Percentiles rank a stretch among this genome's conserved stretches.
Evolutionary conservation across 1,284 basidiomycete species (phyloP).

Genomic region (Cutaneotrichosporon dermatis): DNA sequence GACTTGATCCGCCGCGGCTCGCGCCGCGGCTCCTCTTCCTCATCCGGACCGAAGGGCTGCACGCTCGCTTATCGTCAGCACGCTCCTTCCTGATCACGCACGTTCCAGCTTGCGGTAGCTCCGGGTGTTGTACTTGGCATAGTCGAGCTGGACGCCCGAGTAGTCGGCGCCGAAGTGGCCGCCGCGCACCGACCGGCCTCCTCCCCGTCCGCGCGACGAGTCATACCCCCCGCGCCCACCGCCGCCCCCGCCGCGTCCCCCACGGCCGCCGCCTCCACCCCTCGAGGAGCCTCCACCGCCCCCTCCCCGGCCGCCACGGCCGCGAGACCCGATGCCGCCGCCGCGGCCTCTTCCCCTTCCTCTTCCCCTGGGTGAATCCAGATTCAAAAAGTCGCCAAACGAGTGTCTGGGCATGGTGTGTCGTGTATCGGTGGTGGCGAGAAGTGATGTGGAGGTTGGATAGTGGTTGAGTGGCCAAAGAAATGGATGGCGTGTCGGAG

Average conservation of each 20-base stretch:
- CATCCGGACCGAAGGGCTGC: conserved; percentile 25
- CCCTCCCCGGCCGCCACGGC: conserved; percentile 24
- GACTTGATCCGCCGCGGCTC: background rate
- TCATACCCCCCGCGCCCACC: conserved; percentile 10
- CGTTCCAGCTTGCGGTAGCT: conserved; percentile 39
- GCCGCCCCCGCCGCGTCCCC: conserved; percentile 8
- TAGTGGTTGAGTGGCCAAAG: background rate
- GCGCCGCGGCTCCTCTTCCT: background rate
- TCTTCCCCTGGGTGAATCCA: conserved; percentile 13
- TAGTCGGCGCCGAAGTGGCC: conserved; percentile 38
- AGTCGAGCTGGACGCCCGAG: conserved; percentile 41
- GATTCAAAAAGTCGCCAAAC: conserved; percentile 40
- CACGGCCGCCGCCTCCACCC: conserved; percentile 14
- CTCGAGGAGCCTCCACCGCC: conserved; percentile 22
- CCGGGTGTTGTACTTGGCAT: conserved; percentile 34
- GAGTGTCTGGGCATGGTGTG: conserved; percentile 21
- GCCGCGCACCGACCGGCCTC: conserved; percentile 14
- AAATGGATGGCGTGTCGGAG: background rate
- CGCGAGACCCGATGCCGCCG: conserved; percentile 15
- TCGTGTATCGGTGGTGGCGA: background rate
- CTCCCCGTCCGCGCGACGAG: conserved; percentile 10
- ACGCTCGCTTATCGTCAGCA: conserved; percentile 14
- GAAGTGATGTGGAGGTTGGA: background rate
- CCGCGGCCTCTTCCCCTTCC: conserved; percentile 23
- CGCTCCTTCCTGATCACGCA: conserved; percentile 19